Evolutionary conservation across 1,139 yeast genomes (phyloP), one percentile per base, ranked within the genome.

Genomic region (Chernovozyma sophiae-reginae): DNA sequence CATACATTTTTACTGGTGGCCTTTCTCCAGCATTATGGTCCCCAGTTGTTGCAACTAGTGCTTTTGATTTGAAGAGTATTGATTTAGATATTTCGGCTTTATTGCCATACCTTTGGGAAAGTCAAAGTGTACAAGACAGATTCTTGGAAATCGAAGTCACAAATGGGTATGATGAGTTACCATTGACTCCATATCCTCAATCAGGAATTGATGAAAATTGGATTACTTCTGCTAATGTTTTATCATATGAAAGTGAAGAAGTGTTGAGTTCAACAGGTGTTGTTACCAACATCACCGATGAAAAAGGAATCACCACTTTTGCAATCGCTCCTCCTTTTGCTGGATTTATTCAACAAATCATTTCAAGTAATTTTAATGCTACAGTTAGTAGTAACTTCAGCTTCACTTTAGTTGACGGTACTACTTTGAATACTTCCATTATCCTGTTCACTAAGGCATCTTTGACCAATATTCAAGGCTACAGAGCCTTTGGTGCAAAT

Each of bases 11-110:
- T 58, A 78, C 94, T 1, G 95, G 95, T 11, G 95, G 95, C 2
- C 61, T 82, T 25, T 75, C 87, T 1, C 95, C 95, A 3, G 70
- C 81, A 2, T 61, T 85, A 35, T 86, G 96, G 96, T 67, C 72
- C 30, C 86, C 95, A 3, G 77, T 84, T 40, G 95, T 86, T 12
- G 79, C 86, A 3, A 69, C 73, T 20, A 72, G 78, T 43, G 83
- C 95, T 1, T 86, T 80, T 58, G 94, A 86, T 55, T 65, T 86
- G 23, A 80, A 77, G 15, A 67, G 81, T 3, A 67, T 81, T 46
- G 79, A 76, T 40, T 53, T 86, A 33, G 95, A 86, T 46, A 51
- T 86, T 36, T 76, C 89, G 5, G 77, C 85, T 0, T 68, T 79
- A 43, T 60, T 86, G 41, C 92, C 94, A 3, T 52, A 60, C 29